Conservation (phyloP, 2,329 filamentous ascomycete species). For the Plectosphaerella sp. region DNA sequence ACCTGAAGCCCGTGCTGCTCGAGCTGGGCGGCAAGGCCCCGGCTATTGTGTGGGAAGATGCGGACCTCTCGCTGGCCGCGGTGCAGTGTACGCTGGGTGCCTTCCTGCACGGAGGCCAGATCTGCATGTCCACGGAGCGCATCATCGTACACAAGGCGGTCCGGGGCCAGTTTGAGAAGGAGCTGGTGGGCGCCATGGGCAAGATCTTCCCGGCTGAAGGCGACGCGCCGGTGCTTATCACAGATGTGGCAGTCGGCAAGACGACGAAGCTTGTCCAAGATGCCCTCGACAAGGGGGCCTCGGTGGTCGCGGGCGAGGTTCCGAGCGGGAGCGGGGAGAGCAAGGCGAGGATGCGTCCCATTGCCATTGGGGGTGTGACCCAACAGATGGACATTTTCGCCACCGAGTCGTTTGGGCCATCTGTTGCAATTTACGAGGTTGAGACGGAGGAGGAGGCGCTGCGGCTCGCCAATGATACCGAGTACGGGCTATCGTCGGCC, state of each 20-base stretch:
- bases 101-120: conserved; percentile 71
- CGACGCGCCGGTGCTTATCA: conserved; percentile 66
- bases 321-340: conserved; percentile 17
- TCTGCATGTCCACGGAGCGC: conserved; percentile 82
- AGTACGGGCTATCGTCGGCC: conserved; percentile 65
- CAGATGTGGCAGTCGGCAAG: conserved; percentile 58
- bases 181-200: conserved; percentile 32
- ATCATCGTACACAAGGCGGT: conserved; percentile 55
- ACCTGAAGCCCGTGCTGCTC: conserved; percentile 74
- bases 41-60: conserved; percentile 75
- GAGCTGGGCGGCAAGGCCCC: conserved; percentile 82
- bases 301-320: conserved; percentile 29
- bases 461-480: conserved; percentile 71
- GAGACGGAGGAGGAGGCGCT: conserved; percentile 64
- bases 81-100: conserved; percentile 63
- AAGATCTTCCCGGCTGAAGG: conserved; percentile 43
- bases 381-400: conserved; percentile 61
- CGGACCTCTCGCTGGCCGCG: conserved; percentile 69
- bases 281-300: conserved; percentile 60
- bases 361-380: conserved; percentile 59
- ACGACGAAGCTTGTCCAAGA: conserved; percentile 56
- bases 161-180: conserved; percentile 38
- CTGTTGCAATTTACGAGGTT: conserved; percentile 60
- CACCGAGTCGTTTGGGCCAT: conserved; percentile 69
- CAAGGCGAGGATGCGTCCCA: conserved; percentile 46